These are phyloP conservation scores for Phanerochaete carnosa DNA, from an alignment of 768 basidiomycete genomes.

Conservation along the genomic window DNA sequence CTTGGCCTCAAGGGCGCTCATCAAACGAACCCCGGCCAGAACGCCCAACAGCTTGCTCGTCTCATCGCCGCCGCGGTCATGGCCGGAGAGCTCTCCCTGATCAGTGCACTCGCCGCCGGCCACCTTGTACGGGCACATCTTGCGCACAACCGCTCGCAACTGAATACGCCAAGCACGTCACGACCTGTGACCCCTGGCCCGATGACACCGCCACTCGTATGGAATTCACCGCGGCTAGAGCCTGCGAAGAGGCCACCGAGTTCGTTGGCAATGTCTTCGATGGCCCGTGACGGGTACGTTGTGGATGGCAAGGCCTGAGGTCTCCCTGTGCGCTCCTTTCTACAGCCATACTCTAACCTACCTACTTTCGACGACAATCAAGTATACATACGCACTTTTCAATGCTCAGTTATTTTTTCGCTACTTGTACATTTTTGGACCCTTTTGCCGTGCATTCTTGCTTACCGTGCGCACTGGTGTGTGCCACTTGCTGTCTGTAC, in stretches of 20 bases:
- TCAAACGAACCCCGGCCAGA: constrained; percentile 79
- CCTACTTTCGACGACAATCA: background rate
- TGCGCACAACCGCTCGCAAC: constrained; percentile 84
- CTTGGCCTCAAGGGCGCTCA: constrained; percentile 92
- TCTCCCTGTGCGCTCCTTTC: background rate
- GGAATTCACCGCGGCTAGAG: background rate
- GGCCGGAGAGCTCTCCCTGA: constrained; percentile 92
- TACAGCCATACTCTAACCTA: background rate
- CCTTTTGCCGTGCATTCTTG: background rate
- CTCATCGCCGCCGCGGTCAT: constrained; percentile 92
- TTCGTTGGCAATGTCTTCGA: constrained; percentile 4
- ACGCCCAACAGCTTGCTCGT: constrained; percentile 85
- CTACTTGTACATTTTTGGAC: background rate
- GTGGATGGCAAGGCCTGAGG: constrained; percentile 5
- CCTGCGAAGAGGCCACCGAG: background rate
- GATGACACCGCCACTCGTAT: constrained; percentile 3
- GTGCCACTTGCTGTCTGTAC: background rate
- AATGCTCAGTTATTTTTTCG: background rate
- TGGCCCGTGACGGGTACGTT: constrained; percentile 3
- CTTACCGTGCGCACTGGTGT: background rate
- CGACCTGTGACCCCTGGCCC: constrained; percentile 59
- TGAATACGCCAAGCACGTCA: constrained; percentile 67
- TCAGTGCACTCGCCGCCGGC: constrained; percentile 91
- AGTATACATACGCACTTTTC: constrained; percentile 1
- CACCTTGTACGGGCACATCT: constrained; percentile 93